Base-by-base conservation (phyloP, 192 early-diverging fungal genomes). In the Coemansia erecta region DNA sequence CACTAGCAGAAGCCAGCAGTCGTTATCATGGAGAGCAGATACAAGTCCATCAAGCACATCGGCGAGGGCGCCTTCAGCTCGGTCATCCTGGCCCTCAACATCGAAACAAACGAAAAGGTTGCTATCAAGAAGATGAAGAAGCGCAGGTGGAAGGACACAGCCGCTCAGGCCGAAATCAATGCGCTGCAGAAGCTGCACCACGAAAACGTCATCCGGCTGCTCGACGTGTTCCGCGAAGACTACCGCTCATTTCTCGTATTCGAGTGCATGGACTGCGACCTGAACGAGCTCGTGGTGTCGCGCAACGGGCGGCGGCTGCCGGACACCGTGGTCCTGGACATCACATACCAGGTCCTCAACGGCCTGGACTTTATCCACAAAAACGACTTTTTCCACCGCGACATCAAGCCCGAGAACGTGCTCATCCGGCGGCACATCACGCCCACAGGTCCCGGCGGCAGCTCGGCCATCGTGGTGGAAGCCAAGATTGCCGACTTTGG, bases 401-500 rank as follows among this genome's bases (percentile, higher is more conserved):
- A 99, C 65, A 90, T 99, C 83, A 98, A 98, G 74, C 95, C 94
- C 52, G 97, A 99, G 70, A 99, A 99, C 68, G 77, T 99, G 13
- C 76, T 99, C 6, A 84, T 95, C 48, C 60, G 74, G 3, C 54
- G 72, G 13, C 68, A 66, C 22, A 61, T 67, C 23, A 77, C 63
- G 46, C 21, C 66, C 8, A 60, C 63, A 17, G 52, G 60, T 5
- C 57, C 55, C n/a, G 80, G 73, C n/a, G 69, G 77, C 46, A 70
- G 46, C 23, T 65, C 69, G 40, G 63, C 70, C 0, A 79, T 72
- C 40, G 63, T 73, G 2, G 66, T 81, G 1, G 81, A 76, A 42
- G 78, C 90, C 39, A 99, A 98, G 80, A 89, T 99, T 58, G 95
- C 92, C 15, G 97, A 99, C 73, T 94, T 99, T 84, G 95, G 97